phyloP scores from a whole-genome alignment of 164 flowering plant species.

The Echeveria elegans region DNA sequence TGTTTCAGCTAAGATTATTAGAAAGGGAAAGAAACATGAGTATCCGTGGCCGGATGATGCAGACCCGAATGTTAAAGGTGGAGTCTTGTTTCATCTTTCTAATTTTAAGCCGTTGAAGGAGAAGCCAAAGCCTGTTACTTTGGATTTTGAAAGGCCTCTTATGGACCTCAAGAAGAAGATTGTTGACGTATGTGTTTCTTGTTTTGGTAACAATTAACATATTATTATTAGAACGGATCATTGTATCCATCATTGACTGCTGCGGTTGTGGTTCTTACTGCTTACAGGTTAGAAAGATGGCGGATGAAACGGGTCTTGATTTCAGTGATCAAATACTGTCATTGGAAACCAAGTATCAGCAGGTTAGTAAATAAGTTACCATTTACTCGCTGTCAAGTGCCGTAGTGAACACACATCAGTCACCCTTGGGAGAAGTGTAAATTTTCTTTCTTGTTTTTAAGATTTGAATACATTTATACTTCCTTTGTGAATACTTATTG shows the following conservation, averaged over 20 bases:
- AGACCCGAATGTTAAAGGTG: constrained; percentile 80
- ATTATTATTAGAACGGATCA: not conserved
- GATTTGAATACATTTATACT: no score
- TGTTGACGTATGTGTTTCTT: constrained; percentile 39
- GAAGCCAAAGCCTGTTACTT: constrained; percentile 69
- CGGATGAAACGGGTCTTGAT: constrained; percentile 81
- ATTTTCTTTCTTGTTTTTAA: no score
- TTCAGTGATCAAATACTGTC: constrained; percentile 72
- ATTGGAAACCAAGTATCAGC: constrained; percentile 69
- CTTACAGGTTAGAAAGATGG: constrained; percentile 72
- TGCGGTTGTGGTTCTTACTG: constrained; percentile 9
- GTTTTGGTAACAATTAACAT: not conserved
- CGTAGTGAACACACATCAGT: no score
- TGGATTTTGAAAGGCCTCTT: constrained; percentile 90
- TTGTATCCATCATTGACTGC: not conserved
- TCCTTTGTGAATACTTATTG: not conserved
- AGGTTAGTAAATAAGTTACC: constrained; percentile 29
- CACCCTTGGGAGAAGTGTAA: no score
- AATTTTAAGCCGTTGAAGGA: constrained; percentile 78
- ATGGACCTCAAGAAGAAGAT: constrained; percentile 71
- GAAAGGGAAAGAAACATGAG: constrained; percentile 67
- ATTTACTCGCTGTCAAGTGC: not conserved
- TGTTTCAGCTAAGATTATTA: constrained; percentile 41
- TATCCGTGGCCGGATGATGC: constrained; percentile 74
- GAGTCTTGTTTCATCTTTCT: constrained; percentile 55